These are phyloP conservation scores for Tuber umbilicatum DNA, from an alignment of 495 filamentous ascomycete genomes.

Conservation along the genomic window DNA sequence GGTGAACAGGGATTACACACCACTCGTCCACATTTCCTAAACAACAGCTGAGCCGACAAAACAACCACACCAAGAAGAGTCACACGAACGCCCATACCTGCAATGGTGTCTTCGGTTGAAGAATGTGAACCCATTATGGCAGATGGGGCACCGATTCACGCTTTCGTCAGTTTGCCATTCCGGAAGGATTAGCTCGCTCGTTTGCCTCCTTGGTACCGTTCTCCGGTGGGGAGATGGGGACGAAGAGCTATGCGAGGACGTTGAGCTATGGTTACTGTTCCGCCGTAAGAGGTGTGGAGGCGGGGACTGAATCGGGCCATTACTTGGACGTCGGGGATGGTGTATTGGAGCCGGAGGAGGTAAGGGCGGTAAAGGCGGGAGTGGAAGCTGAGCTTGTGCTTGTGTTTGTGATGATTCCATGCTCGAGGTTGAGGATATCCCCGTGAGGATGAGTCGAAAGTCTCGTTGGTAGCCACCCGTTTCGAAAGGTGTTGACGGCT, in stretches of 20 bases:
- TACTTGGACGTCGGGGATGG: slow-evolving; percentile 8
- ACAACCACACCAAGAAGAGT: not conserved
- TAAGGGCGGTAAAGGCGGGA: slow-evolving; percentile 10
- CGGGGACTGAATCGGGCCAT: slow-evolving; percentile 4
- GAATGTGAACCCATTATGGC: slow-evolving; percentile 66
- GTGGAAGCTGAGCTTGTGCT: slow-evolving; percentile 9
- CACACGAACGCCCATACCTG: slow-evolving; percentile 48
- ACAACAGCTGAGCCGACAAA: slow-evolving; percentile 19
- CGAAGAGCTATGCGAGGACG: slow-evolving; percentile 7
- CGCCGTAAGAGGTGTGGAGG: slow-evolving; percentile 4
- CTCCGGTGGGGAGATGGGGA: slow-evolving; percentile 7
- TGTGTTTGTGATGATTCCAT: slow-evolving; percentile 22
- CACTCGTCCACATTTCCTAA: slow-evolving; percentile 86
- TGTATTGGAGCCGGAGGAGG: slow-evolving; percentile 3
- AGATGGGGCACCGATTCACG: slow-evolving; percentile 75
- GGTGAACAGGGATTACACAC: slow-evolving; percentile 89
- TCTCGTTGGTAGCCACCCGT: not conserved
- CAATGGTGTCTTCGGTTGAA: slow-evolving; percentile 91
- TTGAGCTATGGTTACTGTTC: not conserved
- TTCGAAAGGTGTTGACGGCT: not conserved
- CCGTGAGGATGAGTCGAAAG: not conserved
- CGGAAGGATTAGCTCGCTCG: slow-evolving; percentile 45
- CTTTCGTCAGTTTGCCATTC: slow-evolving; percentile 81
- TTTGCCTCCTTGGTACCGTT: slow-evolving; percentile 3
- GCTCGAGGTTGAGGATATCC: not conserved